Evolutionary conservation across 192 early-diverging fungal genomes (phyloP).

Genomic region (Backusella tuberculispora): DNA sequence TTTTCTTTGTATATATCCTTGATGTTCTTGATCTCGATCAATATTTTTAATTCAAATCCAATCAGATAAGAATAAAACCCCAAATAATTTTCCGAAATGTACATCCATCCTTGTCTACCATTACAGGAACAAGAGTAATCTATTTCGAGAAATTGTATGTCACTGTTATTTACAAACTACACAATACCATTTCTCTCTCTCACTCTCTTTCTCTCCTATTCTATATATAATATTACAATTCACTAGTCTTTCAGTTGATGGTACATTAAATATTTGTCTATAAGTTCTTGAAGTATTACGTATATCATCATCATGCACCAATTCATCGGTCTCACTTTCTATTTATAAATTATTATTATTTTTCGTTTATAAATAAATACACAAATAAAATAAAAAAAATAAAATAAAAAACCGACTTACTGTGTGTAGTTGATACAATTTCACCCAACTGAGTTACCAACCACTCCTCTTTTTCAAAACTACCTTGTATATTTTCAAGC

Average conservation of each 20-base stretch:
- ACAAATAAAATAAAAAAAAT: background rate
- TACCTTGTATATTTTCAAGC: slow-evolving; percentile 70
- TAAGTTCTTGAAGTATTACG: slow-evolving; percentile 87
- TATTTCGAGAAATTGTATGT: slow-evolving; percentile 24
- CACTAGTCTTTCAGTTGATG: slow-evolving; percentile 84
- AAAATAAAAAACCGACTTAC: background rate
- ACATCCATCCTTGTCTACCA: slow-evolving; percentile 93
- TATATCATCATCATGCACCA: slow-evolving; percentile 85
- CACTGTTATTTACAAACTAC: background rate
- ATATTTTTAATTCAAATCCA: slow-evolving; percentile 88
- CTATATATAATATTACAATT: slow-evolving; percentile 66
- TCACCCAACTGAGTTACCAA: slow-evolving; percentile 85
- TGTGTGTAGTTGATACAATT: slow-evolving; percentile 58
- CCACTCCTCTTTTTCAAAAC: slow-evolving; percentile 80
- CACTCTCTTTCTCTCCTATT: background rate
- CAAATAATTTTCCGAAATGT: slow-evolving; percentile 89
- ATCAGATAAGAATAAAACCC: slow-evolving; percentile 96
- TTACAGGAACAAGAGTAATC: slow-evolving; percentile 94
- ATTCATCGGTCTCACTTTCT: slow-evolving; percentile 81
- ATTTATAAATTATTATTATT: slow-evolving; percentile 4
- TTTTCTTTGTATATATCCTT: slow-evolving; percentile 84
- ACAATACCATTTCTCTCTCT: too few species aligned
- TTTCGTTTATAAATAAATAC: background rate
- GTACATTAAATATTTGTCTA: slow-evolving; percentile 84
- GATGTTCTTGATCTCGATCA: slow-evolving; percentile 91